Percentiles rank a stretch among this genome's conserved stretches.
These are phyloP conservation scores for Aspergillus sp. DNA, from an alignment of 2,329 filamentous ascomycete species.

Conservation along the genomic window DNA sequence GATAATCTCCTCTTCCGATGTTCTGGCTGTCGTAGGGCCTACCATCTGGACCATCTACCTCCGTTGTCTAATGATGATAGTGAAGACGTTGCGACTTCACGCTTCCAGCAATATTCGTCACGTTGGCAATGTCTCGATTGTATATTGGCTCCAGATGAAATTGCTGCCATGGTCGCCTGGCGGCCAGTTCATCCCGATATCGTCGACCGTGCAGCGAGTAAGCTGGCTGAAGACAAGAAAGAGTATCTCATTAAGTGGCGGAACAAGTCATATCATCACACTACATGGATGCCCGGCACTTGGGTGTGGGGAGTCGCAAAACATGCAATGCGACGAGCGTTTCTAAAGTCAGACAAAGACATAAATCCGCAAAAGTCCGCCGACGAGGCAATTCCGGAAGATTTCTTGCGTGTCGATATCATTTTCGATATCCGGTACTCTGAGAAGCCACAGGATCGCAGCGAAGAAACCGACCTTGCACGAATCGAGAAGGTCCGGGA, in stretches of 20 bases:
- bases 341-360: slow-evolving; percentile 61
- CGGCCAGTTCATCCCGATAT: slow-evolving; percentile 59
- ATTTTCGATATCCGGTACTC: slow-evolving; percentile 73
- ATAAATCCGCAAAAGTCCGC: slow-evolving; percentile 61
- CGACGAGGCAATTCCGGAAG: slow-evolving; percentile 78
- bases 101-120: slow-evolving; percentile 64
- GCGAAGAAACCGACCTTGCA: slow-evolving; percentile 62
- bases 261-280: slow-evolving; percentile 69
- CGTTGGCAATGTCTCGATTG: slow-evolving; percentile 81
- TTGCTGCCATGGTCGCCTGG: slow-evolving; percentile 82
- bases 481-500: slow-evolving; percentile 65
- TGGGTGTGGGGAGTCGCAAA: slow-evolving; percentile 75
- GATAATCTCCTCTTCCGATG: slow-evolving; percentile 80
- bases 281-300: slow-evolving; percentile 77
- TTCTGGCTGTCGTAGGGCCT: slow-evolving; percentile 65
- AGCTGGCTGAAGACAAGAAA: slow-evolving; percentile 67
- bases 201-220: slow-evolving; percentile 45
- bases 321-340: slow-evolving; percentile 62
- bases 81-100: slow-evolving; percentile 48
- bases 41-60: slow-evolving; percentile 78
- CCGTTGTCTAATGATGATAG: slow-evolving; percentile 19
- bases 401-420: slow-evolving; percentile 78
- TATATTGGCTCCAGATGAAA: slow-evolving; percentile 55
- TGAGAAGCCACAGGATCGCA: slow-evolving; percentile 49
- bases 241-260: slow-evolving; percentile 93